A percentile compares a stretch with the other conserved stretches of the same genome.
phyloP scores from a whole-genome alignment of 441 rosid genomes.

The Adansonia rubrostipa region DNA sequence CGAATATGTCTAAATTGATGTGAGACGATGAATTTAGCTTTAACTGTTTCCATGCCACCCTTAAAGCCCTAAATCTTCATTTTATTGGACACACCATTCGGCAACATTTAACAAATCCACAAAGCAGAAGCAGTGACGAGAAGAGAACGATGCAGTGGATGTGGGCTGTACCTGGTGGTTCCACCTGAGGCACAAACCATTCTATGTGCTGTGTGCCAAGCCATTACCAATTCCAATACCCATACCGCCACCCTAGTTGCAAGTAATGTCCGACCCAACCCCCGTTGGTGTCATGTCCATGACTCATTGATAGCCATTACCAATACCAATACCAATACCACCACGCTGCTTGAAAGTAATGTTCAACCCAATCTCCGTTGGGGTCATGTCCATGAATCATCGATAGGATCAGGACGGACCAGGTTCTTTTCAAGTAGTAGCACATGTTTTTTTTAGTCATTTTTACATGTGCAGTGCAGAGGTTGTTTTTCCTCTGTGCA shows the following conservation, averaged over 20 bases:
- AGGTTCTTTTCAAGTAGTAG: background rate
- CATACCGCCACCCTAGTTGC: background rate
- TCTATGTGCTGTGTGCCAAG: conserved; percentile 54
- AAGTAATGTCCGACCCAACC: conserved; percentile 30
- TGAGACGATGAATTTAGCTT: background rate
- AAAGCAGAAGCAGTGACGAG: conserved; percentile 34
- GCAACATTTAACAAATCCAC: background rate
- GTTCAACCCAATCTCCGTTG: conserved; percentile 32
- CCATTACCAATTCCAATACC: conserved; percentile 34
- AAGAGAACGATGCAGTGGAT: conserved; percentile 54
- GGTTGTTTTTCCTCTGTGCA: background rate
- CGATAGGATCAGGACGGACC: background rate
- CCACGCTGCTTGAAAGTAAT: background rate
- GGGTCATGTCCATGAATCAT: conserved; percentile 33
- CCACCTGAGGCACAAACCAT: conserved; percentile 47
- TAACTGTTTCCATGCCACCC: background rate
- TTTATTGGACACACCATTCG: background rate
- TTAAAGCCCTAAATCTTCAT: background rate
- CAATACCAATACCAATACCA: conserved; percentile 25
- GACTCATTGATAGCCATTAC: conserved; percentile 20
- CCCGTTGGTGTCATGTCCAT: too few species aligned
- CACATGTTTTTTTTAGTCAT: too few species aligned
- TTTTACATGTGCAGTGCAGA: background rate
- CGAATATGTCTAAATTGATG: background rate
- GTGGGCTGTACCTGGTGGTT: conserved; percentile 51